phyloP scores from a whole-genome alignment of 257 asterid genomes.

The Paulownia fortunei region DNA sequence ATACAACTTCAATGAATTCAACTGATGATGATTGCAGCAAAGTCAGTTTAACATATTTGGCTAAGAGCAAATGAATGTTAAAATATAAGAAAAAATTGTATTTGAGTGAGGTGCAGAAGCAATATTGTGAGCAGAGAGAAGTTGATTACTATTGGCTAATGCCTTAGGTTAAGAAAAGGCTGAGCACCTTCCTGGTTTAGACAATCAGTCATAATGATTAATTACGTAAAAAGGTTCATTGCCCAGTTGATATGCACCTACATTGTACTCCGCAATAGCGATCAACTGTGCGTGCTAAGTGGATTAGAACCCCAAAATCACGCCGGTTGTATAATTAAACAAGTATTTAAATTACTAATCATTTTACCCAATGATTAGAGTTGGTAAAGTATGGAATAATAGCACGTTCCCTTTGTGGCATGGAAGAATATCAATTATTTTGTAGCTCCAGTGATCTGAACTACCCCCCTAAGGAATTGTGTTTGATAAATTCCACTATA shows the following conservation, averaged over 20 bases:
- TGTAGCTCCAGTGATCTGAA: conserved; percentile 18
- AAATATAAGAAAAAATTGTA: too few species aligned
- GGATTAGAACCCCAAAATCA: conserved; percentile 37
- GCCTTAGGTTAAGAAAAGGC: too few species aligned
- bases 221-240: too few species aligned
- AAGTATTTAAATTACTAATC: neutral
- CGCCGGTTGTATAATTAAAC: conserved; percentile 26
- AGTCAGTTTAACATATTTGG: conserved; percentile 29
- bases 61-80: too few species aligned
- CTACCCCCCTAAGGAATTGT: neutral
- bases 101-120: too few species aligned
- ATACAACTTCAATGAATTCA: conserved; percentile 26
- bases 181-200: too few species aligned
- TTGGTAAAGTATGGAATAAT: conserved; percentile 49
- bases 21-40: conserved; percentile 36
- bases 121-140: too few species aligned
- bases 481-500: conserved; percentile 20
- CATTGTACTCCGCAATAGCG: conserved; percentile 4
- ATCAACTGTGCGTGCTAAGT: conserved; percentile 37
- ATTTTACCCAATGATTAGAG: conserved; percentile 46
- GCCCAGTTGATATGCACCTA: conserved; percentile 30
- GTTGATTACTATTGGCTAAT: too few species aligned
- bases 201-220: too few species aligned
- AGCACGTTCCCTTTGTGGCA: conserved; percentile 41
- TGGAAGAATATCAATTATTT: conserved; percentile 38